These are phyloP conservation scores for Colletotrichum viniferum DNA, from an alignment of 2,329 filamentous ascomycete species.

Conservation along the genomic window DNA sequence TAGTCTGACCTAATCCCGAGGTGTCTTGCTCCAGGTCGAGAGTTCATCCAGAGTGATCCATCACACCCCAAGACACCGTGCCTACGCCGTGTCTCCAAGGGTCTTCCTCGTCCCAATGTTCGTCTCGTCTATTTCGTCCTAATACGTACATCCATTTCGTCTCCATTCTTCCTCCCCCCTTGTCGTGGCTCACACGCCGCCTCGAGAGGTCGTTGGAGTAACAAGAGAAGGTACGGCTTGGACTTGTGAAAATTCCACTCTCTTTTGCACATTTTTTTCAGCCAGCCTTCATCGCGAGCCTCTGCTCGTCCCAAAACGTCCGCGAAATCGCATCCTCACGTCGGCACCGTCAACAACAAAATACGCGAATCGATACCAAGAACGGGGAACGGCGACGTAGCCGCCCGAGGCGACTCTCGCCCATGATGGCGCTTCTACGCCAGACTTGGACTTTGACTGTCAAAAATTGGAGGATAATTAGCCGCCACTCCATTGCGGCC, in stretches of 20 bases:
- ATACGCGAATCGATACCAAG: background rate
- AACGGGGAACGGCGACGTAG: background rate
- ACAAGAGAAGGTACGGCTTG: background rate
- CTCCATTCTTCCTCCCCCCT: background rate
- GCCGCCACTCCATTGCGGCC: constrained; percentile 59
- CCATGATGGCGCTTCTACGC: constrained; percentile 55
- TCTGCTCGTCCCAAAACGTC: background rate
- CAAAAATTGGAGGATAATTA: constrained; percentile 66
- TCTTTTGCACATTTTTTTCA: background rate
- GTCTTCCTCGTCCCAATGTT: background rate
- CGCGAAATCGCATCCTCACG: background rate
- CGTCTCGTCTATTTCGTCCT: background rate
- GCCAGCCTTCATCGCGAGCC: background rate
- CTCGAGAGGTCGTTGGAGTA: background rate
- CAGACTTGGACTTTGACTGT: constrained; percentile 65
- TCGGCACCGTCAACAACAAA: background rate
- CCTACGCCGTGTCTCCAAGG: background rate
- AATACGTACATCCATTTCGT: background rate
- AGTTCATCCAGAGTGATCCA: background rate
- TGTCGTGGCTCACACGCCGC: background rate
- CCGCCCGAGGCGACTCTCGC: background rate
- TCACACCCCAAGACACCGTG: background rate
- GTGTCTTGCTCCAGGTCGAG: background rate
- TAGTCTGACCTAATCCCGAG: background rate
- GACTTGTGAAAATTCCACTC: background rate